These are phyloP conservation scores for Backusella tuberculispora DNA, from an alignment of 192 early-diverging fungal genomes.

Conservation along the genomic window DNA sequence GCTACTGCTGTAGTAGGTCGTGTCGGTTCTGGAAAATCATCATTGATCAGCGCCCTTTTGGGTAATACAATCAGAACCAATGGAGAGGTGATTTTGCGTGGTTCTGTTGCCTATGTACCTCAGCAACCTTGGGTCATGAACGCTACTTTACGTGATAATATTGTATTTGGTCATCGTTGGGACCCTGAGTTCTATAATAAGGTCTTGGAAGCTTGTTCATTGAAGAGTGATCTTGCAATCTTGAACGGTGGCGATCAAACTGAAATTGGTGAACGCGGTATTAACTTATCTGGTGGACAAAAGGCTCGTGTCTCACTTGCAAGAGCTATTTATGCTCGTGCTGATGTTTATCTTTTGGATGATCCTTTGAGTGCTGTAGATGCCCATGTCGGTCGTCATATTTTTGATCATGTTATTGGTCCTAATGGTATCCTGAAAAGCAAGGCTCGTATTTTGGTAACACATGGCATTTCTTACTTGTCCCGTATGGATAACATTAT, in stretches of 20 bases:
- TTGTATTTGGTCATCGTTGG: slow-evolving; percentile 83
- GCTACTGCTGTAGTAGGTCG: slow-evolving; percentile 47
- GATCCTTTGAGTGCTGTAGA: slow-evolving; percentile 67
- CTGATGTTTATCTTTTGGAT: slow-evolving; percentile 87
- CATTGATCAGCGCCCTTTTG: slow-evolving; percentile 77
- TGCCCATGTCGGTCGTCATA: slow-evolving; percentile 68
- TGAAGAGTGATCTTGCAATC: slow-evolving; percentile 84
- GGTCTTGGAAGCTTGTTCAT: slow-evolving; percentile 77
- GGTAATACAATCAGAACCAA: slow-evolving; percentile 82
- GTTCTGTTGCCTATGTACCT: slow-evolving; percentile 74
- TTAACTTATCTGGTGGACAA: slow-evolving; percentile 93
- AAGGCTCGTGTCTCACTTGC: slow-evolving; percentile 70
- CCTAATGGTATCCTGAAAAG: slow-evolving; percentile 77
- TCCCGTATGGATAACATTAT: slow-evolving; percentile 66
- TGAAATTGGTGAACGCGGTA: slow-evolving; percentile 91
- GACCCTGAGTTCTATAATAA: slow-evolving; percentile 76
- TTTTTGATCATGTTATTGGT: slow-evolving; percentile 90
- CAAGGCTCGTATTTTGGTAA: slow-evolving; percentile 83
- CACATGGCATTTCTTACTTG: slow-evolving; percentile 81
- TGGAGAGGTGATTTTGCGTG: slow-evolving; percentile 69
- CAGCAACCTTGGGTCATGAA: slow-evolving; percentile 96
- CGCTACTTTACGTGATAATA: slow-evolving; percentile 88
- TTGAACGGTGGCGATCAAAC: slow-evolving; percentile 87
- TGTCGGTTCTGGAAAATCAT: slow-evolving; percentile 65
- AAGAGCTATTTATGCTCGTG: slow-evolving; percentile 88